Base-by-base conservation (phyloP, 148 eudicot species). In the Polygonum maritimum region DNA sequence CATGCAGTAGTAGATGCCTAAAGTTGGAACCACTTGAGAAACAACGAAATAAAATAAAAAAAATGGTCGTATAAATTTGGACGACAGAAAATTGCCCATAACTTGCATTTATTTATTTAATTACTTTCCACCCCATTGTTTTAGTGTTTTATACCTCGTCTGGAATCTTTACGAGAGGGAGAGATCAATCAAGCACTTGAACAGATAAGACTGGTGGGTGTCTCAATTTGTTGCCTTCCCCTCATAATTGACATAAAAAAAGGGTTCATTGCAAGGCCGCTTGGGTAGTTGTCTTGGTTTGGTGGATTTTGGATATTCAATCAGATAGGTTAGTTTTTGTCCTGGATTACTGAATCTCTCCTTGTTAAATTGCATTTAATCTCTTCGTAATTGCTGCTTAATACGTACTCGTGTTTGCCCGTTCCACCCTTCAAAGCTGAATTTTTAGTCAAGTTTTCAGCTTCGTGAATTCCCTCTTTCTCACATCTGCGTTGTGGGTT, bases 151-250 rank as follows among this genome's bases (percentile, higher is more conserved):
- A 9, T 13, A 21, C 10, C 69, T 6, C 60, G 38, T 63, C 62
- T 26, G 78, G 75, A 81, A 81, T 81, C 80, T 78, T 77, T 65
- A 62, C 55, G 16, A 4, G 36, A 8, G 38, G 74, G 16, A 4
- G 36, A 8, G 38, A 77, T 74, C 47, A 76, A 79, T 44, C 49
- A 67, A 80, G 31, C 75, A 47, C 72, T 58, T 76, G 54, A 77
- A 67, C 72, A 76, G 83, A 80, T 83, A 80, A 80, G 83, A 78
- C 69, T 80, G 80, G 79, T 80, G 74, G 79, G 73, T 83, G 83
- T 78, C 83, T 80, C 72, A 22, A 62, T 78, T 72, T 74, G 14
- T 31, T 44, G 26, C 69, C 69, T 26, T 22, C 69, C 39, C 36
- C 31, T 60, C 69, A 26, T 60, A 60, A 60, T 60, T 60, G 69